A percentile compares a stretch with the other conserved stretches of the same genome.
These are phyloP conservation scores for Aphanomyces invadans DNA, from an alignment of 352 stramenopile species.

Conservation along the genomic window DNA sequence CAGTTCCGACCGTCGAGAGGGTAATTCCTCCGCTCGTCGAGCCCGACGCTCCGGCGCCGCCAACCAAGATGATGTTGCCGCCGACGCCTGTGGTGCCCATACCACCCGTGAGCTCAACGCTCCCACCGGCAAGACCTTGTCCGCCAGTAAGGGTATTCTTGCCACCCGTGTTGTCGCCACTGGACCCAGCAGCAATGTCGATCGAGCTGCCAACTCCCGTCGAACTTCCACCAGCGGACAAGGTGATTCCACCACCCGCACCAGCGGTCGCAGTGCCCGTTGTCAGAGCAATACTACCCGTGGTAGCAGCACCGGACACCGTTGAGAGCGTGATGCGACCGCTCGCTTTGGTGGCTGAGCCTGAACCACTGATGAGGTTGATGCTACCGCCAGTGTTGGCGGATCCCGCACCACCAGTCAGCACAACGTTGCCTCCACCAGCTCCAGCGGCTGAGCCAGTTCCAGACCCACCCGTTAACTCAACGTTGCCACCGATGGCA, in stretches of 20 bases:
- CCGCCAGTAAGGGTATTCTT: conserved; percentile 20
- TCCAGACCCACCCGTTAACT: conserved; percentile 39
- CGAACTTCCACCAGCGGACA: background rate
- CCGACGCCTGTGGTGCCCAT: conserved; percentile 3
- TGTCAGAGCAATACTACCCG: background rate
- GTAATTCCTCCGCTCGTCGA: conserved; percentile 17
- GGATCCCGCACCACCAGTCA: conserved; percentile 8
- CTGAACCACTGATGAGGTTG: conserved; percentile 12
- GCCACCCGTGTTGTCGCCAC: conserved; percentile 28
- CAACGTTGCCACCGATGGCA: conserved; percentile 26
- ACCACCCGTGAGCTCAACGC: conserved; percentile 26
- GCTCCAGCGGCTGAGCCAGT: conserved; percentile 22
- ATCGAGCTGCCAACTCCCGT: conserved; percentile 2
- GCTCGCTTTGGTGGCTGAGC: background rate
- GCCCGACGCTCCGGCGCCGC: conserved; percentile 8
- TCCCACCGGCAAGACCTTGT: conserved; percentile 27
- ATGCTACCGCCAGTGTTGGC: conserved; percentile 8
- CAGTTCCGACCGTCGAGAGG: conserved; percentile 13
- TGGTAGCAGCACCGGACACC: background rate
- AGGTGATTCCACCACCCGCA: conserved; percentile 2
- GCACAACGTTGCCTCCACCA: conserved; percentile 17
- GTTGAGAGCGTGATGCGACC: conserved; percentile 6
- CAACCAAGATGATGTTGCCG: conserved; percentile 3
- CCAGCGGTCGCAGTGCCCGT: background rate
- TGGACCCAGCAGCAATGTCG: conserved; percentile 36